A percentile compares a stretch with the other conserved stretches of the same genome.
phyloP scores from a whole-genome alignment of 2,329 filamentous ascomycete genomes.

The Sporothrix protearum region DNA sequence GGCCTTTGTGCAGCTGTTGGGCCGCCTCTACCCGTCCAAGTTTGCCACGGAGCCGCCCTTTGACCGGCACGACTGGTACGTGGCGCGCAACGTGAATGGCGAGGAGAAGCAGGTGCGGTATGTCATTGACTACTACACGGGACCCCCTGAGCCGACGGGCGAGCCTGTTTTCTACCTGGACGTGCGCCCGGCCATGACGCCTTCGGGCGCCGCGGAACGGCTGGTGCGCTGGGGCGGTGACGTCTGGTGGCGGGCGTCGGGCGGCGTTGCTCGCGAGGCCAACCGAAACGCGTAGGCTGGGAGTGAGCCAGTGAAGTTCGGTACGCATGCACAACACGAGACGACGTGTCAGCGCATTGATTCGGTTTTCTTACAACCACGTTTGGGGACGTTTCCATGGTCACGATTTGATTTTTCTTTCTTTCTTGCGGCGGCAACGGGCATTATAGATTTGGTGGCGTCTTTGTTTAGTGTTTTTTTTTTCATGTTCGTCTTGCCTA shows the following conservation, averaged over 20 bases:
- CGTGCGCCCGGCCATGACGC: conserved; percentile 83
- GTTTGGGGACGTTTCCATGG: not conserved
- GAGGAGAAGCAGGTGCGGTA: conserved; percentile 77
- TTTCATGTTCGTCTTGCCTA: not conserved
- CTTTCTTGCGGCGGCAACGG: not conserved
- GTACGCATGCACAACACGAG: not conserved
- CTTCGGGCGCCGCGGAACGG: conserved; percentile 74
- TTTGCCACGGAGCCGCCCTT: conserved; percentile 87
- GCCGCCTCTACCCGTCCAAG: conserved; percentile 71
- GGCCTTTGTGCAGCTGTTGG: conserved; percentile 74
- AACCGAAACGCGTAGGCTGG: not conserved
- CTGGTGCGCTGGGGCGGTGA: conserved; percentile 87
- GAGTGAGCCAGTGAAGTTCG: not conserved
- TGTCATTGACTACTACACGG: conserved; percentile 95
- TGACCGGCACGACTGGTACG: conserved; percentile 96
- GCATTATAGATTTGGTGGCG: conserved; percentile 11
- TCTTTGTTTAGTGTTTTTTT: conserved; percentile 18
- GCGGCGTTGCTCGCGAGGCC: conserved; percentile 58
- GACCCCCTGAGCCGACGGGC: conserved; percentile 73
- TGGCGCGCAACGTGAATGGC: conserved; percentile 68
- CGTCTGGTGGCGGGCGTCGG: conserved; percentile 86
- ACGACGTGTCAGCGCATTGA: not conserved
- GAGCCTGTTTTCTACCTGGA: conserved; percentile 96
- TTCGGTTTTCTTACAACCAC: not conserved
- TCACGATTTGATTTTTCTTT: conserved; percentile 1